Base-by-base conservation (phyloP, 306 rosid species). In the Begonia fuchsioides region DNA sequence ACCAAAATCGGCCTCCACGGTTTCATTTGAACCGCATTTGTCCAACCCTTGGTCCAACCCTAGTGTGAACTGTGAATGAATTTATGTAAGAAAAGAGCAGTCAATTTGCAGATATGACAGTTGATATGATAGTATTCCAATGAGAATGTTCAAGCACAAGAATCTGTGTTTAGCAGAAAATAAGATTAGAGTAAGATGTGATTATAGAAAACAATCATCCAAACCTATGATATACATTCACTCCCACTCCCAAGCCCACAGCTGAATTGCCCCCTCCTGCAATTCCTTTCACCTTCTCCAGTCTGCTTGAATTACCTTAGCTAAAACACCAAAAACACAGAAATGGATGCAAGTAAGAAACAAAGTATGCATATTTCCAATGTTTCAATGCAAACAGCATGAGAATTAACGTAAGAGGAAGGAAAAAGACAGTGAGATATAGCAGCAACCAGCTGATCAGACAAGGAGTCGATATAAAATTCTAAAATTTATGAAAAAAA, bases 181-280 rank as follows among this genome's bases (percentile, higher is more conserved):
- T 41, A 41, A 41, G 45, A 11, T 41, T 41, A 41, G 45, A 41
- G 12, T n/a, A 41, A 11, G 0, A 10, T 41, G 45, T 41, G 45
- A 41, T 41, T 41, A 10, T 41, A 41, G 12, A 41, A 41, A 41
- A 41, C 45, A 41, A 41, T 17, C 40, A 14, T 20, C 44, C 58
- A 69, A 69, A 63, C 93, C 93, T 82, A 92, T 79, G 72, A 82
- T 82, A 93, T 82, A 86, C 96, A 86, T 75, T 76, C 93, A 79
- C 88, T 72, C 80, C 59, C 72, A 72, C 35, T 26, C 8, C 35
- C 74, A 75, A 77, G 12, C 71, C 75, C 69, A 67, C 61, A 68
- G 41, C 52, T 44, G 8, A 72, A 57, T 67, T 64, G 44, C 76
- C 45, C 64, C 59, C 76, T 48, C 64, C 59, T 11, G 60, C 52